These are phyloP conservation scores for Phlebiopsis flavidoalba DNA, from an alignment of 768 basidiomycete genomes.

Conservation along the genomic window DNA sequence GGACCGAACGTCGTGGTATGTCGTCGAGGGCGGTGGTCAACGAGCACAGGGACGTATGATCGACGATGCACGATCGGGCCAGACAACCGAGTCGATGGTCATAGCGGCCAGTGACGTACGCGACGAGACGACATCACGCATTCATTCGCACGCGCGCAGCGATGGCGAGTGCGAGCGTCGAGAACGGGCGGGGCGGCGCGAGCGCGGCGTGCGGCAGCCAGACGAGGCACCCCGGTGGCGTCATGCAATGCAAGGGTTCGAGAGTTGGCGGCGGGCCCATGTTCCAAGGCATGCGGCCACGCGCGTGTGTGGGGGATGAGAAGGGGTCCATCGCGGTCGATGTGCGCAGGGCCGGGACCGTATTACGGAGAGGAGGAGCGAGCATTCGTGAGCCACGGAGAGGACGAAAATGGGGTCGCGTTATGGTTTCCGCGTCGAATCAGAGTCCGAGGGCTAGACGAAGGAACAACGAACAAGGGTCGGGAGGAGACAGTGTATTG, in stretches of 20 bases:
- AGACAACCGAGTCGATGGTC: no score
- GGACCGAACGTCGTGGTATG: no score
- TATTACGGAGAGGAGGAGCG: neutral
- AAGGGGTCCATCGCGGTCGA: neutral
- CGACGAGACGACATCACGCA: no score
- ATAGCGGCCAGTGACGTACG: neutral
- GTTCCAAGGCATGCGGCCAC: neutral
- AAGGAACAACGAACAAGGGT: neutral
- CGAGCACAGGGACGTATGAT: neutral
- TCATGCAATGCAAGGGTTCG: neutral
- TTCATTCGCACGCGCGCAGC: neutral
- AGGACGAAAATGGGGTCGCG: neutral
- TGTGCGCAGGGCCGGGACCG: neutral
- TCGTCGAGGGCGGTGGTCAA: neutral
- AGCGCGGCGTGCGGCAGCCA: neutral
- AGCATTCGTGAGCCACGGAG: neutral
- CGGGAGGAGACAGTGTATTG: neutral
- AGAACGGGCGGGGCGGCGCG: neutral
- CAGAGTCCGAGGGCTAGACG: neutral
- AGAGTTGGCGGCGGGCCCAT: neutral
- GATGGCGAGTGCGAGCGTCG: neutral
- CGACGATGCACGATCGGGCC: neutral
- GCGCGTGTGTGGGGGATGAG: neutral
- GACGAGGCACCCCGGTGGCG: neutral
- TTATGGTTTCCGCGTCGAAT: no score